Evolutionary conservation across 1,284 basidiomycete genomes (phyloP).

Genomic region (Naganishia cerealis): DNA sequence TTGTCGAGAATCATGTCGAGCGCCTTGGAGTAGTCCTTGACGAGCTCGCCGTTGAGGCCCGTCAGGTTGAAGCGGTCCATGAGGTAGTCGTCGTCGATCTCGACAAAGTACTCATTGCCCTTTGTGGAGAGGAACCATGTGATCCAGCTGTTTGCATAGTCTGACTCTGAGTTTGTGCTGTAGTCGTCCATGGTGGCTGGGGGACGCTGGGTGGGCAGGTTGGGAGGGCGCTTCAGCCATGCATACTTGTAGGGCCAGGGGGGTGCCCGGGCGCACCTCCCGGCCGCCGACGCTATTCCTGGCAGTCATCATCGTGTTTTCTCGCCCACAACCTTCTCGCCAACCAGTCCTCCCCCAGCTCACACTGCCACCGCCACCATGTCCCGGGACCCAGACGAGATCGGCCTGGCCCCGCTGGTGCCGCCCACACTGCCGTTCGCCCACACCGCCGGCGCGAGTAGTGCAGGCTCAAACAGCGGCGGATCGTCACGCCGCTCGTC

Average conservation of each 20-base stretch:
- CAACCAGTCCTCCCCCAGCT: too few species aligned
- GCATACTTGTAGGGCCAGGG: too few species aligned
- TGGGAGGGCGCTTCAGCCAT: too few species aligned
- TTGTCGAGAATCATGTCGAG: slow-evolving; percentile 90
- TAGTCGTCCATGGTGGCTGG: slow-evolving; percentile 50
- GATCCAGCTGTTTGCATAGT: slow-evolving; percentile 72
- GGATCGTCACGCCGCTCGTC: slow-evolving; percentile 14
- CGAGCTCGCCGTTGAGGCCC: slow-evolving; percentile 86
- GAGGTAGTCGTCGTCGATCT: slow-evolving; percentile 99
- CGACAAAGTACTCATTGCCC: slow-evolving; percentile 89
- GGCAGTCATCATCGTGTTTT: not conserved
- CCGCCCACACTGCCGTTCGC: slow-evolving; percentile 24
- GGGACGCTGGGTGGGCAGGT: too few species aligned
- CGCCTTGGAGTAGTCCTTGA: slow-evolving; percentile 89
- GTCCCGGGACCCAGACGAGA: too few species aligned
- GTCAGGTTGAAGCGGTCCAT: slow-evolving; percentile 97
- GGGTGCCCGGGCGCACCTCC: not conserved
- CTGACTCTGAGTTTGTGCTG: slow-evolving; percentile 54
- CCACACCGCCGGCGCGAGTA: not conserved
- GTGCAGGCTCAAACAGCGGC: not conserved
- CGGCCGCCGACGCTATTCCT: not conserved
- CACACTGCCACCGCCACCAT: too few species aligned
- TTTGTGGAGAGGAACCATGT: slow-evolving; percentile 93
- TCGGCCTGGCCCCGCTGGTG: slow-evolving; percentile 10
- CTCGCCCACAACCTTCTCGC: too few species aligned